Base-by-base conservation (phyloP, 805 yeast species). In the Suhomyces sp. region DNA sequence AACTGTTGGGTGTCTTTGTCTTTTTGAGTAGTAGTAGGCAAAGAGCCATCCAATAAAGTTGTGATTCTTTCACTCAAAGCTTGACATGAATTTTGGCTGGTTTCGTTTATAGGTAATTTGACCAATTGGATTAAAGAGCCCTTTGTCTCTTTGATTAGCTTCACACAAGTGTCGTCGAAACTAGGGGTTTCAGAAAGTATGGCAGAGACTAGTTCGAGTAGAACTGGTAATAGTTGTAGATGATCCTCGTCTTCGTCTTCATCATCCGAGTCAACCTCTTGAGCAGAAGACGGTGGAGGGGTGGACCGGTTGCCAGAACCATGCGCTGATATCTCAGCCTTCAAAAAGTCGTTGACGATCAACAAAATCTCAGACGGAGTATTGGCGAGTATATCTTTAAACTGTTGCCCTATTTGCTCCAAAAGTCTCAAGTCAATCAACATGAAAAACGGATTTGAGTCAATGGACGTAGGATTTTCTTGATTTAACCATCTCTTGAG, bases 351-450 rank as follows among this genome's bases (percentile, higher is more conserved):
- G 9, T 60, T 60, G 4, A 71, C 72, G 31, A 73, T 61, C 6
- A 70, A 75, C 15, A 90, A 67, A 45, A 87, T 74, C 46, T 85
- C 88, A 2, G 68, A 67, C 0, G 91, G 85, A 2, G 85, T 77
- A 38, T 74, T 73, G 6, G 85, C 77, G 26, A 87, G 63, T 45
- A 75, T 76, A 7, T 84, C 82, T 54, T 82, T 86, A 61, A 86
- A 84, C 13, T 75, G 73, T 4, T 78, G 78, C 23, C 85, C 82
- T 33, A 89, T 69, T 31, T 71, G 67, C 62, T 90, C 94, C 48
- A 92, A 67, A 9, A 90, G 62, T 54, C 86, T 80, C 54, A 90
- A 70, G 61, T 87, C 86, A 6, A 83, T 69, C 36, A 88, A 69
- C 50, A 81, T 73, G 6, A 77, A 58, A 49, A 82, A 78, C n/a